Percentiles rank a stretch among this genome's conserved stretches.
These are phyloP conservation scores for Colletotrichum viniferum DNA, from an alignment of 2,329 filamentous ascomycete species.

Conservation along the genomic window DNA sequence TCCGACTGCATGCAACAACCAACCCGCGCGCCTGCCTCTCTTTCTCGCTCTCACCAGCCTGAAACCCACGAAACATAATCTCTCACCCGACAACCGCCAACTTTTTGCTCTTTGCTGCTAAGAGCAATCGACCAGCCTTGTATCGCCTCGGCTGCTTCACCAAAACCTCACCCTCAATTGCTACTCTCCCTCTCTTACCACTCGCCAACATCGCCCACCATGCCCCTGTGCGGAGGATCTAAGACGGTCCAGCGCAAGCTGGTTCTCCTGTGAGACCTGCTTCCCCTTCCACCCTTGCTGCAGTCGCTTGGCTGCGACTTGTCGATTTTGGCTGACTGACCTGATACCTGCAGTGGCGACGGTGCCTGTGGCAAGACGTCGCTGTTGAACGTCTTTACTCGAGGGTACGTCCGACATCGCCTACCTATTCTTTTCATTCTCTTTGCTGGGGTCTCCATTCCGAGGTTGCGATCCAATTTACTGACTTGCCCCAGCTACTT, in stretches of 20 bases:
- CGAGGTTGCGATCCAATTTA: neutral
- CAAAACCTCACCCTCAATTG: neutral
- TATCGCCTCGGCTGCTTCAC: neutral
- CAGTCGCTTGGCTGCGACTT: neutral
- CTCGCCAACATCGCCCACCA: neutral
- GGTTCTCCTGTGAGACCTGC: conserved; percentile 77
- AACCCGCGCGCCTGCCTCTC: neutral
- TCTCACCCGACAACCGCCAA: neutral
- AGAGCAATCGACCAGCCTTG: neutral
- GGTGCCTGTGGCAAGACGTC: conserved; percentile 98
- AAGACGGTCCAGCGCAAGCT: conserved; percentile 96
- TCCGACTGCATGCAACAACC: conserved; percentile 4
- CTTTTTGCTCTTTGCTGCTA: neutral
- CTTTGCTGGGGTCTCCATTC: neutral
- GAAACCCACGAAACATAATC: neutral
- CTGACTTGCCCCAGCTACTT: conserved; percentile 71
- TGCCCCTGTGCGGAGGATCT: conserved; percentile 65
- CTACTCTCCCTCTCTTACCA: neutral
- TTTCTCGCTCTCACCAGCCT: neutral
- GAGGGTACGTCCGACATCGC: conserved; percentile 69
- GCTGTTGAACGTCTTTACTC: conserved; percentile 95
- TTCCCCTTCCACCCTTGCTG: conserved; percentile 21
- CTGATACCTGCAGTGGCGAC: conserved; percentile 69
- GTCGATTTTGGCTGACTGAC: conserved; percentile 10
- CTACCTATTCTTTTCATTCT: neutral